Evolutionary conservation across 2,329 filamentous ascomycete species (phyloP), one percentile per base, ranked within the genome.

Genomic region (Talaromyces sp.): DNA sequence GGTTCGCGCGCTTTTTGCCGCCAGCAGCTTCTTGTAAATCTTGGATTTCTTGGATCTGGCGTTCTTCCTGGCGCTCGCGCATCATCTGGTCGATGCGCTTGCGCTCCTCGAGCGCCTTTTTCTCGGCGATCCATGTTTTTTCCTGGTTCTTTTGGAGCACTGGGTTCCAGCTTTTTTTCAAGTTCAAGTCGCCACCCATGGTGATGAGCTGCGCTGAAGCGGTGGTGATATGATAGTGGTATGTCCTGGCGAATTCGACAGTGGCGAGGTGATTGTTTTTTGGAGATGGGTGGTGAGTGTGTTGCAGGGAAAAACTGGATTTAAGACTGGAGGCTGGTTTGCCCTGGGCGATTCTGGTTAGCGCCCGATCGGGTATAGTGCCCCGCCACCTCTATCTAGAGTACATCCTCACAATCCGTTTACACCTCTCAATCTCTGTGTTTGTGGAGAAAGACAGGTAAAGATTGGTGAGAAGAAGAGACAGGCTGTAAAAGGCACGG

Each of bases 391-490:
- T 13, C 10, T 32, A 32, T 9, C 32, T 33, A 10, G 10, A 13
- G 10, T 33, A 33, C 15, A 33, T 13, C 5, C 32, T 33, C 13
- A 11, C 95, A 44, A 99, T 82, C 88, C 91, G 96, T 72, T 87
- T 87, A 77, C 92, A 93, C 9, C 95, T 95, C 77, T 96, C 96
- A 71, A 96, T 85, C 27, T 27, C 27, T 3, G 27, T 22, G 2
- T 22, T 22, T 22, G 2, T 96, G 63, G 91, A 96, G 83, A 99
- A 99, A 70, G 92, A 96, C 62, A 99, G 89, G 80, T 99, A 99
- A 64, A 99, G 87, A 28, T 91, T 93, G 73, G 99, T 96, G 83
- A 98, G 98, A 84, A 97, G 98, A 96, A 80, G 61, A 86, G 83
- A 81, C 95, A 99, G 78, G 92, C 90, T 65, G 91, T 78, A 80